Percentiles rank a stretch among this genome's conserved stretches.
These are phyloP conservation scores for Arthroderma sp. DNA, from an alignment of 2,329 filamentous ascomycete species.

Conservation along the genomic window DNA sequence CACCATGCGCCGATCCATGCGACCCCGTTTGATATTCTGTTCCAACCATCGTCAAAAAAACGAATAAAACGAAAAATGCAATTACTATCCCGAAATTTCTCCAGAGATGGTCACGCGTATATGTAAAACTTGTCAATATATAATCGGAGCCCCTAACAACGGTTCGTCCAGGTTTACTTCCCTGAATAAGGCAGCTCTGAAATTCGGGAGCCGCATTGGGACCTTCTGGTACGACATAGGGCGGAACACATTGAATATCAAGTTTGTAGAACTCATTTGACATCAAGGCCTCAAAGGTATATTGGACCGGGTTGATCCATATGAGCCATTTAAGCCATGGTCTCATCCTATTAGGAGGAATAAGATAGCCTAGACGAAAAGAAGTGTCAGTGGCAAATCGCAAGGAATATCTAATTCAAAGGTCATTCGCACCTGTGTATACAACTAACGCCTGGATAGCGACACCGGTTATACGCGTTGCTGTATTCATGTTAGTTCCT, in stretches of 20 bases:
- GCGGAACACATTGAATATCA: conserved; percentile 41
- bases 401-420: background rate
- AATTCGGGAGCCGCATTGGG: conserved; percentile 35
- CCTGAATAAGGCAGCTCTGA: conserved; percentile 48
- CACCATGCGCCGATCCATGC: conserved; percentile 53
- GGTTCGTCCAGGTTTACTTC: conserved; percentile 40
- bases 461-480: conserved; percentile 37
- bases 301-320: conserved; percentile 55
- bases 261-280: conserved; percentile 56
- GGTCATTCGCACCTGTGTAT: conserved; percentile 35
- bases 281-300: conserved; percentile 55
- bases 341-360: conserved; percentile 48
- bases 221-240: conserved; percentile 44
- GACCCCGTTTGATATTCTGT: conserved; percentile 56
- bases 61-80: conserved; percentile 60
- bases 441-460: conserved; percentile 41
- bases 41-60: conserved; percentile 60
- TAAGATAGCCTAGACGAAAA: conserved; percentile 41
- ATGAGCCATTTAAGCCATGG: conserved; percentile 52
- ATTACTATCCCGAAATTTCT: conserved; percentile 70
- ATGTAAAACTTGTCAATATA: conserved; percentile 42
- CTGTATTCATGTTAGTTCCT: conserved; percentile 11
- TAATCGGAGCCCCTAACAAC: conserved; percentile 44
- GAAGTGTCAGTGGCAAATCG: conserved; percentile 2
- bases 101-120: conserved; percentile 48